These are phyloP conservation scores for Grigorovia jiainica DNA, from an alignment of 805 yeast genomes.

Conservation along the genomic window DNA sequence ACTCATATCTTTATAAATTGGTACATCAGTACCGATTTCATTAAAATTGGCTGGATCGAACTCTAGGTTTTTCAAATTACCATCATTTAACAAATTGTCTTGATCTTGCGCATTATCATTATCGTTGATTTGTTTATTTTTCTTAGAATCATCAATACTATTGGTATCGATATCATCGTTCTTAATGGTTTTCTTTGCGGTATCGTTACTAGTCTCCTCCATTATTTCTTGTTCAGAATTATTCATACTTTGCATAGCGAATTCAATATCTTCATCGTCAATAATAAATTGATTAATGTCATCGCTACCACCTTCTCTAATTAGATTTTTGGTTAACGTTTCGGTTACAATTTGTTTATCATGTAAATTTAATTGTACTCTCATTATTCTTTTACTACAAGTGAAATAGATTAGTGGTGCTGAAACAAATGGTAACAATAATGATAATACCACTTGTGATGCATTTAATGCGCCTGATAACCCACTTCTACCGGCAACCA, in stretches of 20 bases:
- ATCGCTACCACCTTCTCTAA: conserved; percentile 1
- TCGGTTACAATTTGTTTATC: too few species aligned
- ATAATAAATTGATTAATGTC: neutral
- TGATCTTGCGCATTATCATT: neutral
- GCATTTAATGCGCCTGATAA: conserved; percentile 67
- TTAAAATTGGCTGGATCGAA: too few species aligned
- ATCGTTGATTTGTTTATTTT: neutral
- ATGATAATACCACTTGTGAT: conserved; percentile 74
- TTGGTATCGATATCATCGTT: too few species aligned
- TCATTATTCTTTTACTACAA: conserved; percentile 57
- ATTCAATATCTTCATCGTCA: neutral
- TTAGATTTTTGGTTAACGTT: too few species aligned
- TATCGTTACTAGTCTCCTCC: too few species aligned
- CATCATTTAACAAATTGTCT: neutral
- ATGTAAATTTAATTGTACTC: conserved; percentile 32
- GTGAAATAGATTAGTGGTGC: conserved; percentile 85
- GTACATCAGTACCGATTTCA: too few species aligned
- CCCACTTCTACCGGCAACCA: conserved; percentile 74
- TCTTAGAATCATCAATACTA: neutral
- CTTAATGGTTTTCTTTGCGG: too few species aligned
- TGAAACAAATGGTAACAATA: conserved; percentile 74
- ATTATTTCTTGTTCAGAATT: neutral
- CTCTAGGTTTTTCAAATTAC: too few species aligned
- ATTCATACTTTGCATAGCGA: neutral
- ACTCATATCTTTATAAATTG: conserved; percentile 32